Percentiles rank a stretch among this genome's conserved stretches.
phyloP scores from a whole-genome alignment of 345 rosid species.

The Turritis glabra region DNA sequence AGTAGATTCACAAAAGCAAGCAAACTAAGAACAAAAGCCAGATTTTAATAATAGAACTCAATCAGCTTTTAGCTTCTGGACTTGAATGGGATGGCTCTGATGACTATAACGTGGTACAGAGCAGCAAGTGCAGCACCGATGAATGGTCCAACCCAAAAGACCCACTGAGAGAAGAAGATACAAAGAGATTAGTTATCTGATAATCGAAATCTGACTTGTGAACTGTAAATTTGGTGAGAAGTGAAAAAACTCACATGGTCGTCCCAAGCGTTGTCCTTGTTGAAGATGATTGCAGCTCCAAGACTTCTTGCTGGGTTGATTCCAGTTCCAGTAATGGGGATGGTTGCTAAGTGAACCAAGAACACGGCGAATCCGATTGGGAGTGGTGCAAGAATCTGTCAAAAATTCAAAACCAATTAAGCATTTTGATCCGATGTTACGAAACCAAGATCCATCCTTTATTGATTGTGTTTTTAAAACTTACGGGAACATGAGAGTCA shows the following conservation, averaged over 20 bases:
- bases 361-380: constrained; percentile 59
- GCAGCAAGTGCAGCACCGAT: constrained; percentile 60
- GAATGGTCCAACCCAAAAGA: constrained; percentile 66
- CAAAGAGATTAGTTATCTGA: neutral
- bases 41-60: neutral
- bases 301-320: constrained; percentile 61
- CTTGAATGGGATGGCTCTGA: constrained; percentile 59
- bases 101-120: constrained; percentile 52
- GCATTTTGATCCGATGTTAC: neutral
- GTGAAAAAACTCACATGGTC: constrained; percentile 44
- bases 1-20: constrained; percentile 27
- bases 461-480: neutral
- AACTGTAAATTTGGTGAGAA: neutral
- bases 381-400: constrained; percentile 50
- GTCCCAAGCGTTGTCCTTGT: constrained; percentile 53
- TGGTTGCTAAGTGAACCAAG: constrained; percentile 57
- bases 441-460: neutral
- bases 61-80: constrained; percentile 35
- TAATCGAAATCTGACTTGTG: neutral
- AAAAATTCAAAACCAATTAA: neutral
- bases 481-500: constrained; percentile 60
- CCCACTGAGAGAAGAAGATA: constrained; percentile 36
- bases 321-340: constrained; percentile 54
- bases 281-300: constrained; percentile 51
- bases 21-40: constrained; percentile 30